A percentile compares a stretch with the other conserved stretches of the same genome.
Evolutionary conservation across 2,329 filamentous ascomycete species (phyloP).

Genomic region (Diaporthe citriasiana): DNA sequence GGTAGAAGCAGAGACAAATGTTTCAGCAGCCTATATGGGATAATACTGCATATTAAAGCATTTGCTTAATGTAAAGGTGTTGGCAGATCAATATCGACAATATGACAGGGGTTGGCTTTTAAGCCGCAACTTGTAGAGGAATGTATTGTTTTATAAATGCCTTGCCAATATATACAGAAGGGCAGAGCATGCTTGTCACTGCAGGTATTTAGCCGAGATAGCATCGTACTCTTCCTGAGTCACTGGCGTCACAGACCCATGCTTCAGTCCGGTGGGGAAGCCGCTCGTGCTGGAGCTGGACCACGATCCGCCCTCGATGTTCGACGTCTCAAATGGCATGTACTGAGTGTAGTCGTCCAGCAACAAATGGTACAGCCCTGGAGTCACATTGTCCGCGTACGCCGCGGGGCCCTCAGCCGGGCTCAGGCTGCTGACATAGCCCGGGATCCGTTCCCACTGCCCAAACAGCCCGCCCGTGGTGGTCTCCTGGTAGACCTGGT

Average conservation of each 20-base stretch:
- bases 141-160: no score
- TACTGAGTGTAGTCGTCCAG: conserved; percentile 62
- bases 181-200: neutral
- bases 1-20: neutral
- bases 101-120: neutral
- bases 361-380: conserved; percentile 56
- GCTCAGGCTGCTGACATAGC: conserved; percentile 51
- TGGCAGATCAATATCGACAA: neutral
- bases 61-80: no score
- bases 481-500: conserved; percentile 63
- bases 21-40: neutral
- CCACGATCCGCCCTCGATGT: conserved; percentile 57
- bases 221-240: conserved; percentile 58
- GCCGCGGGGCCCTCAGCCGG: conserved; percentile 56
- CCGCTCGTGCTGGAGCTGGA: conserved; percentile 52
- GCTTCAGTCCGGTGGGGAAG: conserved; percentile 61
- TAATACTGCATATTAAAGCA: neutral
- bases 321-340: conserved; percentile 58
- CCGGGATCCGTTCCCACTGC: conserved; percentile 58
- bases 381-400: conserved; percentile 54
- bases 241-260: conserved; percentile 62
- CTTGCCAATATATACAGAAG: neutral
- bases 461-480: conserved; percentile 62
- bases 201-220: conserved; percentile 29
- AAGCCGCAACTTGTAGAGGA: neutral